Evolutionary conservation across 2,329 filamentous ascomycete species (phyloP).

Genomic region (Ophiostoma sp.): DNA sequence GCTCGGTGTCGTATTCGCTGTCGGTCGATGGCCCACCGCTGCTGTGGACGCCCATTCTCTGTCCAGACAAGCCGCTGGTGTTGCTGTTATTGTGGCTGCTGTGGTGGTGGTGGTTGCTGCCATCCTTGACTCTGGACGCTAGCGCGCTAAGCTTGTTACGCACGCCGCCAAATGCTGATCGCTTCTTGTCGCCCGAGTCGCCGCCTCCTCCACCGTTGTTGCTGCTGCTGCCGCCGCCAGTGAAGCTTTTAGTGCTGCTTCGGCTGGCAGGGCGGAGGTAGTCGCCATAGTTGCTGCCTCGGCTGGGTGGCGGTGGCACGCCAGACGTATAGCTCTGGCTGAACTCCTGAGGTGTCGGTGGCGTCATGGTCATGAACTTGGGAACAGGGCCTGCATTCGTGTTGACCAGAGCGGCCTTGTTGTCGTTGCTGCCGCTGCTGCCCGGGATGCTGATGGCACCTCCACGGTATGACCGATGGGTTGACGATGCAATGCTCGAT

Average conservation of each 20-base stretch:
- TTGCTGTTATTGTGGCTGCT: background rate
- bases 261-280: conserved; percentile 27
- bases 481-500: conserved; percentile 46
- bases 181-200: conserved; percentile 21
- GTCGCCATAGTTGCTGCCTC: conserved; percentile 25
- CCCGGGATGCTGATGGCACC: background rate
- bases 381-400: conserved; percentile 30
- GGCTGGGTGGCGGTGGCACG: conserved; percentile 14
- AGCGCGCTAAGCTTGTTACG: conserved; percentile 29
- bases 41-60: conserved; percentile 15
- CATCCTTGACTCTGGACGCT: conserved; percentile 29
- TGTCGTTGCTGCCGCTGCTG: background rate
- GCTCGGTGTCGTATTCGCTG: background rate
- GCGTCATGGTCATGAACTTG: conserved; percentile 44
- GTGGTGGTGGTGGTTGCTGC: conserved; percentile 17
- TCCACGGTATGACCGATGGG: conserved; percentile 37
- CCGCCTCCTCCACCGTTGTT: conserved; percentile 22
- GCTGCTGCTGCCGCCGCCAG: conserved; percentile 22
- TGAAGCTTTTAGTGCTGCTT: conserved; percentile 19
- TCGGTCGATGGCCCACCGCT: conserved; percentile 5
- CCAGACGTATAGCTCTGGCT: conserved; percentile 13
- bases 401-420: conserved; percentile 17
- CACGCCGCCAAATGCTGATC: conserved; percentile 25
- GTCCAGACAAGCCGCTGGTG: background rate
- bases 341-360: conserved; percentile 37